Evolutionary conservation across 176 grass and related monocot genomes (phyloP).

Genomic region (Coix lacrymajobi): DNA sequence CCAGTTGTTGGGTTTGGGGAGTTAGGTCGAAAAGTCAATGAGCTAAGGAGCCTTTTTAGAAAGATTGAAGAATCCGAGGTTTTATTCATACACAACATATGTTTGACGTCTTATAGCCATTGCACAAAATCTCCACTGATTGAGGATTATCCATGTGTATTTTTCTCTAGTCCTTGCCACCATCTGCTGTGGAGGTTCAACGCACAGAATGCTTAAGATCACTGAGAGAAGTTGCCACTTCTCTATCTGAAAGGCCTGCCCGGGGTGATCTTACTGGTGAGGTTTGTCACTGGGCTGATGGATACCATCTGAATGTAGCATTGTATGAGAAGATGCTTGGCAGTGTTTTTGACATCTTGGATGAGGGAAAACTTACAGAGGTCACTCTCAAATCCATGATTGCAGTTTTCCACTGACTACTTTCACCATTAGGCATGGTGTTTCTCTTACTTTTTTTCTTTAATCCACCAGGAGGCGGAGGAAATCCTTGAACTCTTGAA

Average conservation of each 20-base stretch:
- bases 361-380: slow-evolving; percentile 97
- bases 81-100: slow-evolving; percentile 23
- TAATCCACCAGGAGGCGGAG: slow-evolving; percentile 75
- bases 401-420: slow-evolving; percentile 8
- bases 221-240: slow-evolving; percentile 68
- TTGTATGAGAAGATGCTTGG: slow-evolving; percentile 92
- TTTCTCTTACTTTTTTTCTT: slow-evolving; percentile 33
- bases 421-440: neutral
- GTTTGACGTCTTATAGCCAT: slow-evolving; percentile 1
- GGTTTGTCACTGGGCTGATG: slow-evolving; percentile 98
- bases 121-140: neutral
- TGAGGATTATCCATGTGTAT: slow-evolving; percentile 13
- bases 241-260: slow-evolving; percentile 83
- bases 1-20: slow-evolving; percentile 89
- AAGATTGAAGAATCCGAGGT: slow-evolving; percentile 99
- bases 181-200: slow-evolving; percentile 83
- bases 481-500: slow-evolving; percentile 97
- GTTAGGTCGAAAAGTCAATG: slow-evolving; percentile 80
- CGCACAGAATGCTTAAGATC: slow-evolving; percentile 78
- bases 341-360: slow-evolving; percentile 90
- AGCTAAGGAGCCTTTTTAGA: slow-evolving; percentile 78
- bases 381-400: slow-evolving; percentile 26
- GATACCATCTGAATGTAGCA: slow-evolving; percentile 85
- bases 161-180: slow-evolving; percentile 57
- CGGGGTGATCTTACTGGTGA: slow-evolving; percentile 92